Conservation (phyloP, 169 alveolate species). For the Cryptosporidium parvum region DNA sequence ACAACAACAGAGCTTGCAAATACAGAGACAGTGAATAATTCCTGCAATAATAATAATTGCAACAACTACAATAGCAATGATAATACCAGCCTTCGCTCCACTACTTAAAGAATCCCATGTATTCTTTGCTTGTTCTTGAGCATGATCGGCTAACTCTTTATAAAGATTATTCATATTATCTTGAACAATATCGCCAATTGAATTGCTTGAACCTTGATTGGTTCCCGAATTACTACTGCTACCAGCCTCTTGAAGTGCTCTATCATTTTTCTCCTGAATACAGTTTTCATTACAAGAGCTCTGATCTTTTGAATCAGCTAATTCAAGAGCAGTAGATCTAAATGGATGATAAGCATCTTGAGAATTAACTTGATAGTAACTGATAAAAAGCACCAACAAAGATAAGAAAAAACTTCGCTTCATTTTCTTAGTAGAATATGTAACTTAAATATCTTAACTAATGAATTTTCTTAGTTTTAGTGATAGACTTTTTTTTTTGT, state of each 20-base stretch:
- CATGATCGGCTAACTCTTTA: background rate
- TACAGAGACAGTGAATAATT: conserved; percentile 57
- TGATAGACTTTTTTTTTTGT: background rate
- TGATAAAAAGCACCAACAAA: background rate
- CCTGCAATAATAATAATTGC: conserved; percentile 66
- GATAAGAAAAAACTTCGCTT: background rate
- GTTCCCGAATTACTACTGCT: background rate
- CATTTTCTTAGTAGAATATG: background rate
- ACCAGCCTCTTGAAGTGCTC: background rate
- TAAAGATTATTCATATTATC: background rate
- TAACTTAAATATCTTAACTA: conserved; percentile 1
- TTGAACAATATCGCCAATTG: background rate
- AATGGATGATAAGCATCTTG: background rate
- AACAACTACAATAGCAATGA: conserved; percentile 62
- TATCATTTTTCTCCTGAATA: background rate
- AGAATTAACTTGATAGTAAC: conserved; percentile 1
- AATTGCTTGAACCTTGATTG: background rate
- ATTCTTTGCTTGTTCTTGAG: conserved; percentile 25
- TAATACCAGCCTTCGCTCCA: conserved; percentile 72
- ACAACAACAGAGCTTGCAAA: conserved; percentile 56
- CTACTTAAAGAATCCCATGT: conserved; percentile 37
- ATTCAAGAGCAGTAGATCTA: conserved; percentile 1
- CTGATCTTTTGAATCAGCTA: conserved; percentile 9
- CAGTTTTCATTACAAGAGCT: background rate
- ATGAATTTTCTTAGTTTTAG: background rate